Percentiles rank a stretch among this genome's conserved stretches.
phyloP scores from a whole-genome alignment of 1,284 basidiomycete species.

The Ceratobasidium sp. region DNA sequence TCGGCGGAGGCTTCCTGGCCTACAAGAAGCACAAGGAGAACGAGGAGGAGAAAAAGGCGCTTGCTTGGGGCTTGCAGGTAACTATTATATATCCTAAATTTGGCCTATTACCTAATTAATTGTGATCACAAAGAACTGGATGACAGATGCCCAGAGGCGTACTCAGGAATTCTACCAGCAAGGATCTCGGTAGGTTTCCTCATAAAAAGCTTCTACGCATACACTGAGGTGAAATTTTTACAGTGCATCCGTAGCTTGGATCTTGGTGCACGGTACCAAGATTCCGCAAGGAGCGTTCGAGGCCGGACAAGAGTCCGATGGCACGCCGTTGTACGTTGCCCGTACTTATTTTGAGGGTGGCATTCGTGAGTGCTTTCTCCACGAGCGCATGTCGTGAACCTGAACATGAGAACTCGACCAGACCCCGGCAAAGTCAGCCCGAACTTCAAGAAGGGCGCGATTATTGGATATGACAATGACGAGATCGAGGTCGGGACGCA shows the following conservation, averaged over 20 bases:
- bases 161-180: conserved; percentile 56
- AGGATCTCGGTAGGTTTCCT: conserved; percentile 58
- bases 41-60: conserved; percentile 64
- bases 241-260: conserved; percentile 29
- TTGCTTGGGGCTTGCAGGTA: conserved; percentile 55
- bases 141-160: conserved; percentile 61
- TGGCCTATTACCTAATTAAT: conserved; percentile 37
- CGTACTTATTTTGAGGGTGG: conserved; percentile 66
- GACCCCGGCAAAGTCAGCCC: conserved; percentile 70
- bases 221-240: conserved; percentile 20
- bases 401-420: conserved; percentile 44
- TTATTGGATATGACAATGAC: conserved; percentile 64
- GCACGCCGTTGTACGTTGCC: conserved; percentile 62
- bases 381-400: background rate
- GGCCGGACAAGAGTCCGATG: conserved; percentile 60
- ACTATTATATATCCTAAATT: background rate
- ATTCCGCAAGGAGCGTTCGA: conserved; percentile 65
- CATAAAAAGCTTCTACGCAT: conserved; percentile 44
- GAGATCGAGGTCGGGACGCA: conserved; percentile 60
- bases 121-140: conserved; percentile 52
- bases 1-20: conserved; percentile 60
- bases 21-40: conserved; percentile 64
- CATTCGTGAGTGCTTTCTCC: conserved; percentile 57
- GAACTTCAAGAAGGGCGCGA: conserved; percentile 63
- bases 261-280: conserved; percentile 61